Evolutionary conservation across 768 basidiomycete species (phyloP), one percentile per base, ranked within the genome.

Genomic region (Lepiota venenata): DNA sequence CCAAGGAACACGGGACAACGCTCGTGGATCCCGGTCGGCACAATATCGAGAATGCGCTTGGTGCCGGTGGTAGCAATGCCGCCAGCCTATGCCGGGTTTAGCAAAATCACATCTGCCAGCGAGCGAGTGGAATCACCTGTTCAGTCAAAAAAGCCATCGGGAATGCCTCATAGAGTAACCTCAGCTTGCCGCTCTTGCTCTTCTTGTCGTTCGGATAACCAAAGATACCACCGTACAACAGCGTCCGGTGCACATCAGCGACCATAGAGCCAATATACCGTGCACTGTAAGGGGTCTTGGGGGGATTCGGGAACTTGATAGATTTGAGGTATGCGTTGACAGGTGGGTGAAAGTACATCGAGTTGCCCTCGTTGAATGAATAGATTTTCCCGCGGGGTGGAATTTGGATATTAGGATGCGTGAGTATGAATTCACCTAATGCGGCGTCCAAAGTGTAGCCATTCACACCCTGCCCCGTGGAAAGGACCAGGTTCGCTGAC

Each of bases 261-360:
- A 98, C 97, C 97, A 99, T 99, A 57, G 93, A 95, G 22, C 97
- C 97, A 67, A 98, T 97, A 72, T 99, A 87, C 57, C 93, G 83
- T 59, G 91, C 86, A 58, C 88, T 92, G 66, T 97, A 96, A 9
- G 96, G 95, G 21, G 82, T 74, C 69, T 87, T 93, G 32, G 84
- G 85, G 46, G 81, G 69, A 42, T 82, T 67, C 1, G 96, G 95
- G 69, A 81, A 93, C 72, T 99, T 96, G 81, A 96, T 91, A 59
- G 88, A 90, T 58, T 91, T 85, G 56, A 96, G 81, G 71, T 96
- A 96, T 40, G 84, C 82, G 47, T 72, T 73, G 45, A 91, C 89
- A 15, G 90, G 93, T 44, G 81, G 71, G 70, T 94, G 76, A 77
- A 97, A 98, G 74, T 95, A 95, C 80, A 92, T 78, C 29, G 93